Base-by-base conservation (phyloP, 2,329 filamentous ascomycete genomes). In the Zasmidium angulare region DNA sequence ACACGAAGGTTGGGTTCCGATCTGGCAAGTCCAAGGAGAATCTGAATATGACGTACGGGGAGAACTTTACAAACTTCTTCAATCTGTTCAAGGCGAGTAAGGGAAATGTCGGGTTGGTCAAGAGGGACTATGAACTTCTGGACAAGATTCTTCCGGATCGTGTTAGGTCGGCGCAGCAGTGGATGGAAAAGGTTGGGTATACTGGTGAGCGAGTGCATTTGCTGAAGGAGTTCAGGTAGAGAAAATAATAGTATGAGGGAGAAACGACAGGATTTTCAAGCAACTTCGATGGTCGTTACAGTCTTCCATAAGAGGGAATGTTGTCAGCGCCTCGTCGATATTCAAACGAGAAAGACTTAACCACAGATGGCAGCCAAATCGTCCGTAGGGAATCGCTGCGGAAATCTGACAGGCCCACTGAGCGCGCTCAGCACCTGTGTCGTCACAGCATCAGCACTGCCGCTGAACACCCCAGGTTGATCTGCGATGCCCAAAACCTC, bases 321-420 rank as follows among this genome's bases (percentile, higher is more conserved):
- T n/a, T n/a, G n/a, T n/a, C n/a, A n/a, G n/a, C n/a, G n/a, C n/a
- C n/a, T n/a, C n/a, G n/a, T n/a, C n/a, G n/a, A n/a, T n/a, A n/a
- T n/a, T n/a, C n/a, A n/a, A n/a, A n/a, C n/a, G n/a, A n/a, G 29
- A 14, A 7, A 7, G 14, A 17, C 6, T 43, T 17, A 43, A 43
- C 36, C 6, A 19, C 36, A 43, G n/a, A 43, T 43, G 12, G n/a
- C n/a, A 19, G 11, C 36, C 14, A 43, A 17, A 31, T 55, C 24
- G 36, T 55, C 53, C 3, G 53, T 55, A 22, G 53, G 40, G 22
- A 55, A 55, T 20, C 53, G 20, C 20, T 55, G 24, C 24, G 48
- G 49, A 40, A 57, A 57, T n/a, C 55, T 50, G 3, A 57, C 55
- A 11, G 55, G 55, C n/a, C 55, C 55, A 24, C 46, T 43, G 12